These are phyloP conservation scores for Cladobotryum protrusum DNA, from an alignment of 2,329 filamentous ascomycete species.

Conservation along the genomic window DNA sequence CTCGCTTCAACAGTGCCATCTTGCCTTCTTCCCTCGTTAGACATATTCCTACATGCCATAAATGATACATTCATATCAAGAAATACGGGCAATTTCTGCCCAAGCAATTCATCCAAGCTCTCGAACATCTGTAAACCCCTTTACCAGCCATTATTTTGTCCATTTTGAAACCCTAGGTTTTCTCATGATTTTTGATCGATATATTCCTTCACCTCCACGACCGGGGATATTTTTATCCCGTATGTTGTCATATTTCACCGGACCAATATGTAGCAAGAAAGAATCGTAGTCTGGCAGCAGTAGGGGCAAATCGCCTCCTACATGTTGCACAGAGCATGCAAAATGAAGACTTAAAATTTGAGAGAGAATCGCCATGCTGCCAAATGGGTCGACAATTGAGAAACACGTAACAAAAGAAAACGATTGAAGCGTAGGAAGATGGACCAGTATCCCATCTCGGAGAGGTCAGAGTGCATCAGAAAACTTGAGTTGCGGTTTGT, in stretches of 20 bases:
- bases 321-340: not conserved
- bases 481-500: too few relatives aligned
- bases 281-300: not conserved
- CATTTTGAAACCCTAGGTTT: too few relatives aligned
- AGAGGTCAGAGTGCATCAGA: too few relatives aligned
- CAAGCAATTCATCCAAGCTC: not conserved
- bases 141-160: too few relatives aligned
- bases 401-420: not conserved
- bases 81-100: not conserved
- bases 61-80: not conserved
- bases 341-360: not conserved
- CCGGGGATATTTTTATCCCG: not conserved
- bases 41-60: not conserved
- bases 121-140: not conserved
- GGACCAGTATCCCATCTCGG: too few relatives aligned
- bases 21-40: not conserved
- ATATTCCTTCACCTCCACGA: too few relatives aligned
- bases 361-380: not conserved
- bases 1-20: conserved; percentile 5
- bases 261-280: not conserved
- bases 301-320: not conserved
- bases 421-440: not conserved
- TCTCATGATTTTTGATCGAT: too few relatives aligned
- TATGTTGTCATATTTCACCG: not conserved
- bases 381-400: not conserved